Evolutionary conservation across 805 yeast species (phyloP), one percentile per base, ranked within the genome.

Genomic region (Candida silvicultrix): DNA sequence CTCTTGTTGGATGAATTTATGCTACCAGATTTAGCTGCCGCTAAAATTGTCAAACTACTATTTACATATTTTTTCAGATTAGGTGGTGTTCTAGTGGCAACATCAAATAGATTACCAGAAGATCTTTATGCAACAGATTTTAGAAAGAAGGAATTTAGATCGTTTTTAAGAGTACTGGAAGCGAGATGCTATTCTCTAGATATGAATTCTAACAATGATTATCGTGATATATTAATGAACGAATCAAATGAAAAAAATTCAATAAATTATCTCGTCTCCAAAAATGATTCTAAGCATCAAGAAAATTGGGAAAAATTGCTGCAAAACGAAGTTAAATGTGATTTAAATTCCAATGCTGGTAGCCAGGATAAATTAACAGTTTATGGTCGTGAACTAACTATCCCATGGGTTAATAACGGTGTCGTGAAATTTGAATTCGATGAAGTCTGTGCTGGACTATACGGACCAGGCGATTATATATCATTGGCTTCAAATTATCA

Each of bases 1-100:
- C 61, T 84, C 48, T 68, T 83, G 61, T 62, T 84, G 37, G 90
- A 84, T 59, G 90, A 85, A 59, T 84, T 84, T 64, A 81, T 83
- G 85, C 58, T 84, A 28, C 90, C 90, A 0, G 90, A 84, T 57
- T 71, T 85, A 34, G 86, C 89, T 0, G 75, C 85, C 20, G 89
- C 88, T 1, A 83, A 81, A 54, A 80, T 84, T 34, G 66, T 84
- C 46, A 78, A 80, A 59, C 70, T 81, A 14, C 62, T 84, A 42
- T 81, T 84, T 62, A 79, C 84, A 0, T 81, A 77, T 58, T 84
- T 77, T 64, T 83, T 84, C 68, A 82, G 79, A 53, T 60, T 84
- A 12, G 90, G 90, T 3, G 90, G 90, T 5, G 86, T 84, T 0
- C 62, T 84, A 39, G 83, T 84, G 20, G 88, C 89, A 3, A 84